Evolutionary conservation across 208 protist genomes (phyloP), one percentile per base, ranked within the genome.

Genomic region (Angomonas ambiguus): DNA sequence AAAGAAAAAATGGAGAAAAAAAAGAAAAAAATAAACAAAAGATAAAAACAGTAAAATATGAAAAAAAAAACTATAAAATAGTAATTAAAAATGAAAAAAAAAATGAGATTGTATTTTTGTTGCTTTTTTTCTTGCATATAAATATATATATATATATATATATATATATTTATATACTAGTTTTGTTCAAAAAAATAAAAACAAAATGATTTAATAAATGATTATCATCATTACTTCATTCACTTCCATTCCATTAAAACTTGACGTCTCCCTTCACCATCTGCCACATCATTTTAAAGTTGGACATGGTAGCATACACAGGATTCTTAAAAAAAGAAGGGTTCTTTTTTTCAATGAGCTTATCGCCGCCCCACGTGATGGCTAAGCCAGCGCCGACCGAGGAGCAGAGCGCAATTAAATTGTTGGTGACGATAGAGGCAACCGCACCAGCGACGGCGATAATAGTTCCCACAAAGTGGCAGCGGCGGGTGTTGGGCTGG

Each of bases 321-420:
- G 83, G 83, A 64, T 87, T 49, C 51, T 69, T 71, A 41, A 85
- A 76, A 1, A 74, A 76, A 11, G 83, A 83, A 32, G 83, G 83
- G 34, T 64, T 67, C 58, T 68, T 65, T 18, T 63, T 31, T 67
- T 84, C 74, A 11, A 87, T 61, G 11, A 68, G 24, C 33, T 69
- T 0, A 45, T 90, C 83, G 3, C 80, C 80, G 2, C 59, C 72
- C 80, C 74, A 86, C 41, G 70, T 67, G 22, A 84, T 31, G 25
- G 69, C 75, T 16, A 74, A 42, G 1, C 83, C 83, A 0, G 63
- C 61, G 31, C 58, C 57, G 0, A 51, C 62, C n/a, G 74, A 67
- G 25, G 56, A 57, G 0, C 45, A 45, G 2, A 65, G 68, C 3
- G 51, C 65, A 42, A 79, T 59, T 1, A 58, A 20, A 55, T 69